Conservation (phyloP, 2,329 filamentous ascomycete species). For the Kalaharituber pfeilii region DNA sequence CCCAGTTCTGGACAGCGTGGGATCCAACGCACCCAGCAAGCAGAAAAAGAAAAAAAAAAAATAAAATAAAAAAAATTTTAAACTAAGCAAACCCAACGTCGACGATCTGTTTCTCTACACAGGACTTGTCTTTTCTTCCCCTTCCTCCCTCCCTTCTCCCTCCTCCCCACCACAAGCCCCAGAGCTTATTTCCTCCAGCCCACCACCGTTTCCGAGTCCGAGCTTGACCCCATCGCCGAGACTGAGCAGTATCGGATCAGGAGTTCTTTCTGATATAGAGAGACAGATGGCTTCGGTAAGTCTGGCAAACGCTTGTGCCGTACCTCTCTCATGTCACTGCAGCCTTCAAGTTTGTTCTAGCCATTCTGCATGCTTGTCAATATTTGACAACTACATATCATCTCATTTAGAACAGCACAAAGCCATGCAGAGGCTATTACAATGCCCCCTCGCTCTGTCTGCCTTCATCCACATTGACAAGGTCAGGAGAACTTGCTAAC, state of each 20-base stretch:
- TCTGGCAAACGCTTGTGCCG: not conserved
- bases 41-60: not conserved
- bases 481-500: too few species aligned
- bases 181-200: not conserved
- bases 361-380: too few species aligned
- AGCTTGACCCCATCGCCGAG: not conserved
- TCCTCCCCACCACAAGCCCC: not conserved
- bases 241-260: not conserved
- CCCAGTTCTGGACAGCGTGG: not conserved
- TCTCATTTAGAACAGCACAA: too few species aligned
- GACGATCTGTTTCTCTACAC: too few species aligned
- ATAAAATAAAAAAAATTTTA: not conserved
- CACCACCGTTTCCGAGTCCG: not conserved
- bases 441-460: too few species aligned
- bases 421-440: too few species aligned
- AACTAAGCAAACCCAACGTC: not conserved
- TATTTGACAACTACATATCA: too few species aligned
- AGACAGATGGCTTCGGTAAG: conserved; percentile 1
- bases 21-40: not conserved
- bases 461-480: too few species aligned
- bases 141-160: not conserved
- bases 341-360: too few species aligned
- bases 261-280: not conserved
- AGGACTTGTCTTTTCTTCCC: not conserved
- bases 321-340: too few species aligned